These are phyloP conservation scores for Clausena lansium DNA, from an alignment of 345 rosid species.

Conservation along the genomic window DNA sequence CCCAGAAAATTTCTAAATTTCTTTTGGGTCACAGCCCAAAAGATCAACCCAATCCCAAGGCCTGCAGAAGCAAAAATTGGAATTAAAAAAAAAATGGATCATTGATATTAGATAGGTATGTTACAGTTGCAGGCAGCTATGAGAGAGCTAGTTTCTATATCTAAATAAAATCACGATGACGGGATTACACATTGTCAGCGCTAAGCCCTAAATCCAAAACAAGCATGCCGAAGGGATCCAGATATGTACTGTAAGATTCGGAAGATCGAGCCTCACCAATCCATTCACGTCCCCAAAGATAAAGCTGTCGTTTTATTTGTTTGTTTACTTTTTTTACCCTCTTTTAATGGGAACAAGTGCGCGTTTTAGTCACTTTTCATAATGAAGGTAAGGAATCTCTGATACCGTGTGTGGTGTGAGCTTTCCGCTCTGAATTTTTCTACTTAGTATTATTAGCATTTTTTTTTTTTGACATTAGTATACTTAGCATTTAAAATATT, in stretches of 20 bases:
- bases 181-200: background rate
- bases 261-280: slow-evolving; percentile 11
- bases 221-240: background rate
- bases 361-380: slow-evolving; percentile 17
- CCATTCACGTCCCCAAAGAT: background rate
- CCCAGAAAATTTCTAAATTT: background rate
- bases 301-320: background rate
- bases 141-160: background rate
- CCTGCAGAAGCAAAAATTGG: background rate
- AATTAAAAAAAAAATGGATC: background rate
- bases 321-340: no score
- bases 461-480: no score
- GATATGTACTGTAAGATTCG: background rate
- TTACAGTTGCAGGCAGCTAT: no score
- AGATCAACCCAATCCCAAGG: background rate
- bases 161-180: background rate
- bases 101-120: no score
- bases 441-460: background rate
- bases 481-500: no score
- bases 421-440: background rate
- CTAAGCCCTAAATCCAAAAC: background rate
- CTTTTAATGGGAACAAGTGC: slow-evolving; percentile 9
- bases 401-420: slow-evolving; percentile 6
- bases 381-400: slow-evolving; percentile 29
- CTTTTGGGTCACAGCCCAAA: background rate